These are phyloP conservation scores for Echeveria elegans DNA, from an alignment of 164 flowering plant genomes.

Conservation along the genomic window DNA sequence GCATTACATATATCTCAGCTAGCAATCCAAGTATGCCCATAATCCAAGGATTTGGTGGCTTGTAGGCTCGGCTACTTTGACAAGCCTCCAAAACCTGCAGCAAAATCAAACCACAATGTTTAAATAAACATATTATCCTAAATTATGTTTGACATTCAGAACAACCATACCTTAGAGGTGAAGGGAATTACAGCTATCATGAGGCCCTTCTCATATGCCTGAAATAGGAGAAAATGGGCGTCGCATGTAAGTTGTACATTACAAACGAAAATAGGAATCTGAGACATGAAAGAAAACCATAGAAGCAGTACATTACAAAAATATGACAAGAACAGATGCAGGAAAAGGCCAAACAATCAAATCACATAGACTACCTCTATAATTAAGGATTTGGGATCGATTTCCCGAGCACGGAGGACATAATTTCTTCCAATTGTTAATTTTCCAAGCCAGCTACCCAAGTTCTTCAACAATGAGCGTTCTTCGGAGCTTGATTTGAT, in stretches of 20 bases:
- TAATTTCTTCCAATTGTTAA: slow-evolving; percentile 91
- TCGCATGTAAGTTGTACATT: neutral
- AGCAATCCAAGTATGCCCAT: slow-evolving; percentile 89
- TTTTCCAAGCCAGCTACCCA: slow-evolving; percentile 99
- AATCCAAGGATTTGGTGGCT: slow-evolving; percentile 98
- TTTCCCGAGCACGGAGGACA: slow-evolving; percentile 77
- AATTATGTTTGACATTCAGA: neutral
- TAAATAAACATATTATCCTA: neutral
- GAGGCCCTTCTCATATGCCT: slow-evolving; percentile 32
- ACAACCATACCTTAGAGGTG: slow-evolving; percentile 72
- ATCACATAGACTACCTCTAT: slow-evolving; percentile 52
- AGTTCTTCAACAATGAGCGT: slow-evolving; percentile 86
- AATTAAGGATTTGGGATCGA: slow-evolving; percentile 87
- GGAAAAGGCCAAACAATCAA: neutral
- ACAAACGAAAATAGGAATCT: neutral
- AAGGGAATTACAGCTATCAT: slow-evolving; percentile 99
- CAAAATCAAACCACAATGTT: neutral
- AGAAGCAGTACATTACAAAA: neutral
- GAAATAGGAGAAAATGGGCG: slow-evolving; percentile 1
- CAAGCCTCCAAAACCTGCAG: slow-evolving; percentile 37
- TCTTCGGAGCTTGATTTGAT: slow-evolving; percentile 97
- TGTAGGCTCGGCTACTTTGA: slow-evolving; percentile 77
- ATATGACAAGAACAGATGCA: neutral
- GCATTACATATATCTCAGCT: slow-evolving; percentile 86
- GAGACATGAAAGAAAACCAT: neutral